Percentiles rank a stretch among this genome's conserved stretches.
These are phyloP conservation scores for Clitopilus passeckerianus DNA, from an alignment of 768 basidiomycete species.

Conservation along the genomic window DNA sequence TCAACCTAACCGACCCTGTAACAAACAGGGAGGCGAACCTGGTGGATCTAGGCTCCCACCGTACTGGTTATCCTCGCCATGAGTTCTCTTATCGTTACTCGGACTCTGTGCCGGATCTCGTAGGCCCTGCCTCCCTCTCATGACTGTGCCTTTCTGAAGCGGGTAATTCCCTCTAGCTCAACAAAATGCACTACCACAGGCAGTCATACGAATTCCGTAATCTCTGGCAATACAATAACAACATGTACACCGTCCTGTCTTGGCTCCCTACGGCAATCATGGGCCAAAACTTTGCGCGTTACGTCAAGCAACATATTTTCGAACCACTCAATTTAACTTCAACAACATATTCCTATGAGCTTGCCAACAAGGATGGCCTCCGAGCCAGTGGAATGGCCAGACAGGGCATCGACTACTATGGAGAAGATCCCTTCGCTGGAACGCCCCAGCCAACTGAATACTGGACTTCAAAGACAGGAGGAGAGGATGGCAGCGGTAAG, in stretches of 20 bases:
- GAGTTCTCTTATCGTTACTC: slow-evolving; percentile 7
- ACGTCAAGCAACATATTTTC: slow-evolving; percentile 24
- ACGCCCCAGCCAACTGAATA: slow-evolving; percentile 16
- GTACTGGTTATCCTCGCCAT: slow-evolving; percentile 21
- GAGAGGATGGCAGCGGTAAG: slow-evolving; percentile 18
- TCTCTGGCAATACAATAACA: slow-evolving; percentile 22
- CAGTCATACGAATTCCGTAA: slow-evolving; percentile 25
- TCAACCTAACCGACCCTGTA: slow-evolving; percentile 16
- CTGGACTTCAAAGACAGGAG: slow-evolving; percentile 11
- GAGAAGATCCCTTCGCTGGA: background rate
- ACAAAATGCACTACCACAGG: slow-evolving; percentile 18
- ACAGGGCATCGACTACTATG: slow-evolving; percentile 1
- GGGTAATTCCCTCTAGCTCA: slow-evolving; percentile 5
- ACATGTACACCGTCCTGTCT: slow-evolving; percentile 22
- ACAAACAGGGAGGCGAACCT: slow-evolving; percentile 16
- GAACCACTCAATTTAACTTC: slow-evolving; percentile 20
- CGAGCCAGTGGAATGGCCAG: slow-evolving; percentile 19
- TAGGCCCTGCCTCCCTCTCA: background rate
- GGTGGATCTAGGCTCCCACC: slow-evolving; percentile 19
- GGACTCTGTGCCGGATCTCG: background rate
- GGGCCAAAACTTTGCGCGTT: slow-evolving; percentile 20
- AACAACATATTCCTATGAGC: slow-evolving; percentile 22
- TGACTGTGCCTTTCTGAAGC: background rate
- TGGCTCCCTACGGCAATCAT: slow-evolving; percentile 21
- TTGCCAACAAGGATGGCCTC: slow-evolving; percentile 17